Conservation (phyloP, 345 rosid species). For the Pugionium cornutum region DNA sequence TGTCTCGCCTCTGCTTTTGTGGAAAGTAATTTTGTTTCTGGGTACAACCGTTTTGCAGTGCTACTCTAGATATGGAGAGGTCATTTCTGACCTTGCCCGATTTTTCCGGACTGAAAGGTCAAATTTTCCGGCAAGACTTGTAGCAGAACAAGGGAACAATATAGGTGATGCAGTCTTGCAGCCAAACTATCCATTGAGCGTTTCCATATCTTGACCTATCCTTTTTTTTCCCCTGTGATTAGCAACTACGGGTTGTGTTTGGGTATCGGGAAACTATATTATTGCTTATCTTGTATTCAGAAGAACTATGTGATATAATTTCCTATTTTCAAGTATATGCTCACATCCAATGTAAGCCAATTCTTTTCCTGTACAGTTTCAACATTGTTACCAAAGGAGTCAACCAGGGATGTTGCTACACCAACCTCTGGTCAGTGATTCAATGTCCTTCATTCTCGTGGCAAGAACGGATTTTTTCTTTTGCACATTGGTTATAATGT, state of each 20-base stretch:
- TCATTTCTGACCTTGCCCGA: conserved; percentile 71
- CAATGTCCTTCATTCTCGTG: conserved; percentile 19
- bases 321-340: conserved; percentile 11
- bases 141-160: conserved; percentile 41
- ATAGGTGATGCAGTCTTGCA: conserved; percentile 50
- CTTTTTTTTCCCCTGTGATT: conserved; percentile 11
- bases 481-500: conserved; percentile 11
- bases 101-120: conserved; percentile 72
- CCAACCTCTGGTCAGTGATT: conserved; percentile 33
- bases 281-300: conserved; percentile 18
- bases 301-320: conserved; percentile 1
- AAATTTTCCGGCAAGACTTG: conserved; percentile 40
- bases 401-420: conserved; percentile 26
- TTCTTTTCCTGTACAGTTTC: conserved; percentile 34
- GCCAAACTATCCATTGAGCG: conserved; percentile 13
- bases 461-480: conserved; percentile 4
- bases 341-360: conserved; percentile 10
- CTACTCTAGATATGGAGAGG: conserved; percentile 79
- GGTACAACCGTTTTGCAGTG: conserved; percentile 56
- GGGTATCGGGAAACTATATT: conserved; percentile 3
- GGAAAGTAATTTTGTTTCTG: conserved; percentile 30
- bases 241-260: conserved; percentile 11
- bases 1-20: conserved; percentile 18
- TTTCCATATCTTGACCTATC: conserved; percentile 2
- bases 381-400: conserved; percentile 27